Percentiles rank a stretch among this genome's conserved stretches.
Evolutionary conservation across 1,139 yeast genomes (phyloP).

Genomic region (Debaryomycetaceae sp.): DNA sequence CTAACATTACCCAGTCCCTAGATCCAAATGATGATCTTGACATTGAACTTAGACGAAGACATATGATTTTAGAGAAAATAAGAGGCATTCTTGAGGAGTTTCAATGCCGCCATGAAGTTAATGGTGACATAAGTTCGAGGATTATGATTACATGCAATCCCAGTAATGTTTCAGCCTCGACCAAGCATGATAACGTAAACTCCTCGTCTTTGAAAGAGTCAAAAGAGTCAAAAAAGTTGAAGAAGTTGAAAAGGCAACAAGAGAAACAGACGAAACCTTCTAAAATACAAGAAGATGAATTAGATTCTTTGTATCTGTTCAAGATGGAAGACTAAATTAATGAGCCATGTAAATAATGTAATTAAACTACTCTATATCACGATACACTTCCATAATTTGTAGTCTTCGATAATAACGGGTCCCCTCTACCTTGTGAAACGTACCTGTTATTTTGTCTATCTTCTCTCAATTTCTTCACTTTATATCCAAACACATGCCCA

Average conservation of each 20-base stretch:
- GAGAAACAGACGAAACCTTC: constrained; percentile 11
- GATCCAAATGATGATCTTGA: constrained; percentile 14
- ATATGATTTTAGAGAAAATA: constrained; percentile 25
- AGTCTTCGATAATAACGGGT: constrained; percentile 4
- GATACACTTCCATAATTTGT: constrained; percentile 25
- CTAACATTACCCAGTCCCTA: constrained; percentile 5
- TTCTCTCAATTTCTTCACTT: constrained; percentile 36
- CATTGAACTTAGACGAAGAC: constrained; percentile 30
- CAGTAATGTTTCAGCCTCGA: constrained; percentile 1
- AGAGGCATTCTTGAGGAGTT: constrained; percentile 24
- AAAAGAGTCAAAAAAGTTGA: constrained; percentile 18
- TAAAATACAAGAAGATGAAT: constrained; percentile 26
- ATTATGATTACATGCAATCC: constrained; percentile 19
- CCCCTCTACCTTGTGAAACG: constrained; percentile 1
- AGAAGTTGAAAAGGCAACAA: constrained; percentile 12
- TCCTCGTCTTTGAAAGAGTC: constrained; percentile 8
- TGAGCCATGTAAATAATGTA: not conserved
- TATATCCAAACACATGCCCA: constrained; percentile 44
- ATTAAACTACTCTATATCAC: constrained; percentile 6
- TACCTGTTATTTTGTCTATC: constrained; percentile 9
- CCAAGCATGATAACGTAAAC: constrained; percentile 4
- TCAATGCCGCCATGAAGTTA: constrained; percentile 26
- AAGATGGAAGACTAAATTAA: constrained; percentile 35
- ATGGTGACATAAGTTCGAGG: constrained; percentile 25
- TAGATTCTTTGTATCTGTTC: constrained; percentile 41